A percentile compares a stretch with the other conserved stretches of the same genome.
Evolutionary conservation across 2,329 filamentous ascomycete species (phyloP).

Genomic region (Nemania sp.): DNA sequence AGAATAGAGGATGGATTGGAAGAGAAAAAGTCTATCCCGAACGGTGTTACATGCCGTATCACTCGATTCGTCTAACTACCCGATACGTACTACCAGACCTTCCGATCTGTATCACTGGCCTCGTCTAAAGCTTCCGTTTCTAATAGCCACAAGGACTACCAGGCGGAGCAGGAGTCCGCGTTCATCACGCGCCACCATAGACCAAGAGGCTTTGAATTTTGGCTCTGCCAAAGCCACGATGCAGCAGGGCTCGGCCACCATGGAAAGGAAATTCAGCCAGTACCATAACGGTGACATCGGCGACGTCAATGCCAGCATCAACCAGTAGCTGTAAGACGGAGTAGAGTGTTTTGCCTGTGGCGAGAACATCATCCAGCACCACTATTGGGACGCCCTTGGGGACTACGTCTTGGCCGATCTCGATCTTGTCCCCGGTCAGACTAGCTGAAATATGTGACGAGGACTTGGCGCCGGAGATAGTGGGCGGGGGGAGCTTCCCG

Average conservation of each 20-base stretch:
- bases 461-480: slow-evolving; percentile 51
- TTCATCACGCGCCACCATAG: slow-evolving; percentile 48
- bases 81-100: too few species aligned
- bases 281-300: slow-evolving; percentile 54
- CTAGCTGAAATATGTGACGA: slow-evolving; percentile 57
- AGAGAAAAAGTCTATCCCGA: too few species aligned
- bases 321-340: slow-evolving; percentile 55
- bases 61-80: too few species aligned
- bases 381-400: slow-evolving; percentile 49
- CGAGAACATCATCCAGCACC: slow-evolving; percentile 65
- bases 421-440: slow-evolving; percentile 45
- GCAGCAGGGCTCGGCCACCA: slow-evolving; percentile 53
- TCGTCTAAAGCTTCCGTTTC: too few species aligned
- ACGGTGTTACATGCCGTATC: too few species aligned
- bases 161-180: too few species aligned
- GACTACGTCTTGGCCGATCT: slow-evolving; percentile 53
- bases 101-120: too few species aligned
- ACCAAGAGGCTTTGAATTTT: slow-evolving; percentile 58
- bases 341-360: slow-evolving; percentile 59
- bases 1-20: too few species aligned
- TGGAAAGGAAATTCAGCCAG: slow-evolving; percentile 64
- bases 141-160: too few species aligned
- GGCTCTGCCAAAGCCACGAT: slow-evolving; percentile 54
- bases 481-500: slow-evolving; percentile 64
- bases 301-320: slow-evolving; percentile 46